These are phyloP conservation scores for Cardamine occulta DNA, from an alignment of 345 rosid species.

Conservation along the genomic window DNA sequence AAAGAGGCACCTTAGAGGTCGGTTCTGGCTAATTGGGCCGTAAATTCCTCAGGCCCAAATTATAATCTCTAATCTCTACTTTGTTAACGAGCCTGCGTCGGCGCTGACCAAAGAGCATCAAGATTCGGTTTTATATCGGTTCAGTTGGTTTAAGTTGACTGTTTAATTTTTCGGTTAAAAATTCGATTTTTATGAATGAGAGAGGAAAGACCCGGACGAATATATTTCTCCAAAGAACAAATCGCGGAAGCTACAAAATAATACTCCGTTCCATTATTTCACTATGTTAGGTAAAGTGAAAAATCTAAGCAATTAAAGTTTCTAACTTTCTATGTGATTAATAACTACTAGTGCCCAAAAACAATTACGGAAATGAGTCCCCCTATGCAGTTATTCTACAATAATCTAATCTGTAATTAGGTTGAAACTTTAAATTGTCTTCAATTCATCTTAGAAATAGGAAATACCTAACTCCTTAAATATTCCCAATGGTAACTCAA, in stretches of 20 bases:
- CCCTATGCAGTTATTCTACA: not conserved
- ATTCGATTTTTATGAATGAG: not conserved
- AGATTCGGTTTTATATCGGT: not conserved
- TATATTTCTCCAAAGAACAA: not conserved
- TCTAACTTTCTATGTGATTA: not conserved
- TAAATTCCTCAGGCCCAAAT: conserved; percentile 1
- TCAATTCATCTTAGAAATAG: not conserved
- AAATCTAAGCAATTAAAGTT: not conserved
- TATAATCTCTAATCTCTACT: not conserved
- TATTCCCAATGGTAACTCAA: not conserved
- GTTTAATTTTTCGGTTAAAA: conserved; percentile 1
- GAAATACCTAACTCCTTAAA: conserved; percentile 22
- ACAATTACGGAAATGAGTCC: not conserved
- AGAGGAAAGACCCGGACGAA: not conserved
- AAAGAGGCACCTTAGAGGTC: conserved; percentile 6
- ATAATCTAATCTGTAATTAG: not conserved
- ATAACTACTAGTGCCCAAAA: conserved; percentile 5
- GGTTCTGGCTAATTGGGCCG: conserved; percentile 25
- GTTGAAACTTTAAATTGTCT: not conserved
- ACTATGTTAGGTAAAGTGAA: not conserved
- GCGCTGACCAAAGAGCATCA: not conserved
- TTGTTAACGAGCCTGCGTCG: not conserved
- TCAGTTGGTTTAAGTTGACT: not conserved
- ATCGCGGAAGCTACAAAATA: not conserved
- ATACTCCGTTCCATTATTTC: not conserved